Conservation (phyloP, 495 filamentous ascomycete species). For the Xylaria curta region DNA sequence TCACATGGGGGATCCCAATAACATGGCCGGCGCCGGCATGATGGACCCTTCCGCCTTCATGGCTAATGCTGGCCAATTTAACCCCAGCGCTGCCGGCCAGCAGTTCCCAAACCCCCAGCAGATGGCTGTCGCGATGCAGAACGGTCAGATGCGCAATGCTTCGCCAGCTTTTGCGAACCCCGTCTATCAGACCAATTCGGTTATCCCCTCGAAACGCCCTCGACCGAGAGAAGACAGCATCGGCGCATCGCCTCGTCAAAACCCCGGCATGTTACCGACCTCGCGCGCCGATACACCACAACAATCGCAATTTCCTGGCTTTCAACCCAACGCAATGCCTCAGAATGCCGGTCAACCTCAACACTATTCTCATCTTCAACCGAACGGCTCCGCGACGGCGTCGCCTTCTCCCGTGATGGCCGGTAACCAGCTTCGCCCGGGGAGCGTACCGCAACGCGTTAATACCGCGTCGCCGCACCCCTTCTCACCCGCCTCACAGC, state of each 20-base stretch:
- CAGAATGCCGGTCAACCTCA: constrained; percentile 66
- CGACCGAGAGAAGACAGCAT: constrained; percentile 84
- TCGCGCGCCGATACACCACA: constrained; percentile 95
- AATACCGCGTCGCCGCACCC: constrained; percentile 91
- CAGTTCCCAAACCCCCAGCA: constrained; percentile 67
- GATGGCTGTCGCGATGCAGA: constrained; percentile 76
- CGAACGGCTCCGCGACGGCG: constrained; percentile 78
- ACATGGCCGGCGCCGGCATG: constrained; percentile 55
- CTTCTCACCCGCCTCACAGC: constrained; percentile 80
- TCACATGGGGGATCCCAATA: constrained; percentile 61
- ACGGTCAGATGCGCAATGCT: constrained; percentile 80
- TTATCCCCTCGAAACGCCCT: constrained; percentile 87
- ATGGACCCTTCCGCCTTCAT: constrained; percentile 63
- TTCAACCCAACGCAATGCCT: constrained; percentile 62
- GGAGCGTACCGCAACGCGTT: constrained; percentile 76
- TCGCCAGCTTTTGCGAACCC: constrained; percentile 74
- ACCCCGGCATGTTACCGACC: constrained; percentile 72
- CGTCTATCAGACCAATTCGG: constrained; percentile 78
- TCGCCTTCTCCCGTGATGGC: constrained; percentile 85
- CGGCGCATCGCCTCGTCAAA: constrained; percentile 79
- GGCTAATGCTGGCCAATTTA: constrained; percentile 58
- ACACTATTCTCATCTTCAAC: constrained; percentile 83
- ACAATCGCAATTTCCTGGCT: constrained; percentile 68
- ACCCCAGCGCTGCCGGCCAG: constrained; percentile 48
- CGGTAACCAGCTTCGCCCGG: constrained; percentile 69